Percentiles rank a stretch among this genome's conserved stretches.
These are phyloP conservation scores for Sphaerulina populicola DNA, from an alignment of 2,329 filamentous ascomycete genomes.

Conservation along the genomic window DNA sequence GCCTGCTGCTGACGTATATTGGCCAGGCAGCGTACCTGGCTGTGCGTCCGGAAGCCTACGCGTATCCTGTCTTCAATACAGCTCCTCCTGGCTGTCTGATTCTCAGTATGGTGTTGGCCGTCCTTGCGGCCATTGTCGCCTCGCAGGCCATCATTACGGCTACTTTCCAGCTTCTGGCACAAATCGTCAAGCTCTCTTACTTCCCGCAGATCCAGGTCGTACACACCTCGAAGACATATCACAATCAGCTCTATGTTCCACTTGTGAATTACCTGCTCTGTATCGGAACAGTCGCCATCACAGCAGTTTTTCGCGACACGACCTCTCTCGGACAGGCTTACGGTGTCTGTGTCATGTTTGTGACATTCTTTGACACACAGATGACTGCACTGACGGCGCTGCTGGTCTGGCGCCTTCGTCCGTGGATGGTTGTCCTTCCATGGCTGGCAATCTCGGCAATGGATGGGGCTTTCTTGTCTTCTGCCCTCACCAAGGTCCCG, in stretches of 20 bases:
- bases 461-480: constrained; percentile 61
- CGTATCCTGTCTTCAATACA: constrained; percentile 66
- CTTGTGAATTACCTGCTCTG: constrained; percentile 69
- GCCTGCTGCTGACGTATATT: constrained; percentile 56
- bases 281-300: constrained; percentile 61
- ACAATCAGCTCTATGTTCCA: constrained; percentile 69
- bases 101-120: constrained; percentile 58
- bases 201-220: constrained; percentile 67
- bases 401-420: constrained; percentile 59
- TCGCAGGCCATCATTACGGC: constrained; percentile 67
- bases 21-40: constrained; percentile 68
- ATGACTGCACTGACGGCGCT: constrained; percentile 65
- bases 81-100: constrained; percentile 61
- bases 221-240: constrained; percentile 60
- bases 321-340: constrained; percentile 65
- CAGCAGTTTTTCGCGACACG: constrained; percentile 50
- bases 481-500: constrained; percentile 62
- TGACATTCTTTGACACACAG: constrained; percentile 67
- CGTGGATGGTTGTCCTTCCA: constrained; percentile 50
- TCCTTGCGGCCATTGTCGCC: constrained; percentile 61
- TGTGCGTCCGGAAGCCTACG: constrained; percentile 49
- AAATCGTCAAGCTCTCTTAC: constrained; percentile 62
- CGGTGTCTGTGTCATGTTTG: constrained; percentile 69
- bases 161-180: constrained; percentile 56
- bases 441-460: constrained; percentile 57